A percentile compares a stretch with the other conserved stretches of the same genome.
Conservation (phyloP, 2,329 filamentous ascomycete species). For the Rugonectria rugulosa region DNA sequence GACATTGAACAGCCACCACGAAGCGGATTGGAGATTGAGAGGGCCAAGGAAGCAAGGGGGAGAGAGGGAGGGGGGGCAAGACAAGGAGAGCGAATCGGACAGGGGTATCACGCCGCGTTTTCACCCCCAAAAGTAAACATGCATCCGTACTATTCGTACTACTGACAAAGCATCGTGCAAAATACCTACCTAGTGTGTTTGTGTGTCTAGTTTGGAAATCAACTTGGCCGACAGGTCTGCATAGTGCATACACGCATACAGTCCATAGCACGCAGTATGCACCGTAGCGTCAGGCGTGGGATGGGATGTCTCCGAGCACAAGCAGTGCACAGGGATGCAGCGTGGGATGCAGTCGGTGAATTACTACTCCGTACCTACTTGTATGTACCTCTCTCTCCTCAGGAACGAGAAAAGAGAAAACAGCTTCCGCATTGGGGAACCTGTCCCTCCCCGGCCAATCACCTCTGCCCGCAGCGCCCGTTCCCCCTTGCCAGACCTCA, state of each 20-base stretch:
- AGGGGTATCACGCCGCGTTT: slow-evolving; percentile 2
- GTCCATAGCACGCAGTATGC: slow-evolving; percentile 8
- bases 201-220: no score
- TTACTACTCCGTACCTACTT: no score
- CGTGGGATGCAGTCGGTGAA: not conserved
- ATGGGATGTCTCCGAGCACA: not conserved
- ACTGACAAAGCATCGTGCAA: no score
- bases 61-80: not conserved
- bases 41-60: slow-evolving; percentile 11
- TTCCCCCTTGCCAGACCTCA: no score
- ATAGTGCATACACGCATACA: not conserved
- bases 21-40: slow-evolving; percentile 1
- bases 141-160: no score
- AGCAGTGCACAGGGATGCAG: not conserved
- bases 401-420: not conserved
- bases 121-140: no score
- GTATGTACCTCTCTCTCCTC: no score
- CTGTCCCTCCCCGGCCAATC: not conserved
- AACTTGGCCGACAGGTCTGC: not conserved
- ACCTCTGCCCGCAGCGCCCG: not conserved
- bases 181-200: no score
- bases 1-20: not conserved
- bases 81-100: not conserved
- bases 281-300: not conserved
- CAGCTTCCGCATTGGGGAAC: no score